Evolutionary conservation across 2,329 filamentous ascomycete species (phyloP).

Genomic region (Ceratocystis papillata): DNA sequence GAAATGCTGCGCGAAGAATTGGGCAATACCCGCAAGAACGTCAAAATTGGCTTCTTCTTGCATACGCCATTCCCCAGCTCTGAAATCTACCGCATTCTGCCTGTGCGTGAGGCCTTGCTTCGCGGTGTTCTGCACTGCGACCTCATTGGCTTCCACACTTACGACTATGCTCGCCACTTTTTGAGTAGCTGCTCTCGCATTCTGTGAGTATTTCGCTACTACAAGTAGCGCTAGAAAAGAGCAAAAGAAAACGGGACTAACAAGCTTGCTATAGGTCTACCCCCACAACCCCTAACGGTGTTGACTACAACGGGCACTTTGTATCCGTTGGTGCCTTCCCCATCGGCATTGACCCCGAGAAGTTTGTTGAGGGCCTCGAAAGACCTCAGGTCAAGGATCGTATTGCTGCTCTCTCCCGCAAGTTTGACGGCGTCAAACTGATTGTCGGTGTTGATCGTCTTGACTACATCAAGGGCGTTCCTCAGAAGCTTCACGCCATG

Average conservation of each 20-base stretch:
- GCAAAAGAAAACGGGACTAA: neutral
- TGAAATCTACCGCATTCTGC: slow-evolving; percentile 92
- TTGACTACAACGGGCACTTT: slow-evolving; percentile 79
- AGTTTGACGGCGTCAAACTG: slow-evolving; percentile 91
- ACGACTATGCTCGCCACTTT: slow-evolving; percentile 97
- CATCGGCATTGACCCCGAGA: slow-evolving; percentile 95
- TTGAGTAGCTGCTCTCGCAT: slow-evolving; percentile 93
- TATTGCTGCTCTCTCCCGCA: slow-evolving; percentile 71
- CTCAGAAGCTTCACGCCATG: slow-evolving; percentile 90
- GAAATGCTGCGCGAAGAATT: slow-evolving; percentile 91
- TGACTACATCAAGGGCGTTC: slow-evolving; percentile 98
- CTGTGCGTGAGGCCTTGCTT: slow-evolving; percentile 80
- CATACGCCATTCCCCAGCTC: slow-evolving; percentile 96
- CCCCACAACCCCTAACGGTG: slow-evolving; percentile 79
- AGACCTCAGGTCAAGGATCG: slow-evolving; percentile 78
- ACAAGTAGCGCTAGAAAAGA: too few relatives aligned
- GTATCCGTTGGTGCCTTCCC: slow-evolving; percentile 92
- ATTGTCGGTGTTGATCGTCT: slow-evolving; percentile 94
- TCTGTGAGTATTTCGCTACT: slow-evolving; percentile 42
- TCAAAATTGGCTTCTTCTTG: slow-evolving; percentile 97
- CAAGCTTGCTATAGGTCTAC: slow-evolving; percentile 39
- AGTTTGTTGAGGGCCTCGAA: slow-evolving; percentile 81
- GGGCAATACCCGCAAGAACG: slow-evolving; percentile 67
- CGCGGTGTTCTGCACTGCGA: slow-evolving; percentile 85
- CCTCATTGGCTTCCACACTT: slow-evolving; percentile 94